Evolutionary conservation across 768 basidiomycete genomes (phyloP).

Genomic region (Tulasnella sp.): DNA sequence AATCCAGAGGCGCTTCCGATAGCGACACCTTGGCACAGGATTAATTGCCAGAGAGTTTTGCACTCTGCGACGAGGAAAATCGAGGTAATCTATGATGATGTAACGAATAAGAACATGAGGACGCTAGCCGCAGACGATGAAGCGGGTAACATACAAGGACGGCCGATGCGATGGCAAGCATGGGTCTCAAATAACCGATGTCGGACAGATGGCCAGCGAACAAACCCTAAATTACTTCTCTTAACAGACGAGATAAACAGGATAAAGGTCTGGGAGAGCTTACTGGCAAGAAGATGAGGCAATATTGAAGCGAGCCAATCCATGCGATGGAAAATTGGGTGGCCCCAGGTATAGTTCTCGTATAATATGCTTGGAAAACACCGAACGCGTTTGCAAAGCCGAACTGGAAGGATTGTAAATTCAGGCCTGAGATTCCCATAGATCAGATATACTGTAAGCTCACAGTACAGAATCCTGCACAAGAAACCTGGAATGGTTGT

Average conservation of each 20-base stretch:
- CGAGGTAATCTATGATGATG: conserved; percentile 3
- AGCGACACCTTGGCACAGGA: conserved; percentile 10
- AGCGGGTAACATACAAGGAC: too few relatives aligned
- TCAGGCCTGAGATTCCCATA: neutral
- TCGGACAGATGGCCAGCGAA: neutral
- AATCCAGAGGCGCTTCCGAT: conserved; percentile 12
- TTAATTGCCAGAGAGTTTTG: conserved; percentile 11
- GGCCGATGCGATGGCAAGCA: neutral
- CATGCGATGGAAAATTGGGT: conserved; percentile 6
- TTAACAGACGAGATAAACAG: neutral
- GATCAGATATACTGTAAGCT: neutral
- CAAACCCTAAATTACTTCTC: neutral
- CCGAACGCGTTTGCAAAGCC: conserved; percentile 7
- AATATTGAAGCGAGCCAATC: conserved; percentile 13
- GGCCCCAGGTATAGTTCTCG: neutral
- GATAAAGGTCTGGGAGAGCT: neutral
- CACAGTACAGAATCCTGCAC: conserved; percentile 2
- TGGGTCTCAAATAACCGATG: neutral
- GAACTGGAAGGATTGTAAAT: neutral
- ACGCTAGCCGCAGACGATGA: too few relatives aligned
- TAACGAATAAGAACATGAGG: too few relatives aligned
- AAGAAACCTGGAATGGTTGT: neutral
- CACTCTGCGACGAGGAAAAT: conserved; percentile 13
- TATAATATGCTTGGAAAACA: conserved; percentile 10
- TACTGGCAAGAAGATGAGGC: conserved; percentile 12